phyloP scores from a whole-genome alignment of 768 basidiomycete species.

The Leccinum sublutescens region DNA sequence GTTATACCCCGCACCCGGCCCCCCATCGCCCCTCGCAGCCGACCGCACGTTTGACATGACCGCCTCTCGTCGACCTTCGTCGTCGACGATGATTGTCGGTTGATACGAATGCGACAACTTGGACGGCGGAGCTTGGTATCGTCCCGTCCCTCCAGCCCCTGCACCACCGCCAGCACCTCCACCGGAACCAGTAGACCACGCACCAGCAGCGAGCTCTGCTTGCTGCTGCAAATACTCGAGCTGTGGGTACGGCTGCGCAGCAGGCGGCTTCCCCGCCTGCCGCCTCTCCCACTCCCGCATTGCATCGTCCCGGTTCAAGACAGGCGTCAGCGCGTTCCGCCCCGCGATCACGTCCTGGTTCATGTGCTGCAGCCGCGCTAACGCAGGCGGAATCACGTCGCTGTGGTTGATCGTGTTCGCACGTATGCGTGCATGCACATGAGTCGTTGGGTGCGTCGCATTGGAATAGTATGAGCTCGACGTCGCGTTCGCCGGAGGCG shows the following conservation, averaged over 20 bases:
- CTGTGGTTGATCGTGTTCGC: conserved; percentile 90
- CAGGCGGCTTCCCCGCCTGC: conserved; percentile 67
- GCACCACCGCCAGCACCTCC: conserved; percentile 26
- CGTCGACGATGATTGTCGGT: conserved; percentile 61
- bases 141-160: conserved; percentile 15
- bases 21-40: conserved; percentile 52
- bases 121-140: conserved; percentile 47
- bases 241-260: conserved; percentile 83
- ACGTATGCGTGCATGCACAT: conserved; percentile 57
- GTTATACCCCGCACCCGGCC: conserved; percentile 42
- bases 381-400: conserved; percentile 90
- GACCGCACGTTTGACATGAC: conserved; percentile 77
- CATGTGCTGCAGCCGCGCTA: conserved; percentile 88
- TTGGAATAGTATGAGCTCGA: conserved; percentile 66
- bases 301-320: conserved; percentile 91
- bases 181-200: conserved; percentile 45
- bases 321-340: conserved; percentile 86
- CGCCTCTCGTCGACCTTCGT: conserved; percentile 72
- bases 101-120: conserved; percentile 38
- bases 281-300: conserved; percentile 95
- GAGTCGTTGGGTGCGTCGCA: conserved; percentile 14
- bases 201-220: conserved; percentile 72
- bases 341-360: conserved; percentile 71
- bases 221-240: conserved; percentile 93
- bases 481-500: conserved; percentile 30